Base-by-base conservation (phyloP, 805 yeast genomes). In the Komagataella pastoris region DNA sequence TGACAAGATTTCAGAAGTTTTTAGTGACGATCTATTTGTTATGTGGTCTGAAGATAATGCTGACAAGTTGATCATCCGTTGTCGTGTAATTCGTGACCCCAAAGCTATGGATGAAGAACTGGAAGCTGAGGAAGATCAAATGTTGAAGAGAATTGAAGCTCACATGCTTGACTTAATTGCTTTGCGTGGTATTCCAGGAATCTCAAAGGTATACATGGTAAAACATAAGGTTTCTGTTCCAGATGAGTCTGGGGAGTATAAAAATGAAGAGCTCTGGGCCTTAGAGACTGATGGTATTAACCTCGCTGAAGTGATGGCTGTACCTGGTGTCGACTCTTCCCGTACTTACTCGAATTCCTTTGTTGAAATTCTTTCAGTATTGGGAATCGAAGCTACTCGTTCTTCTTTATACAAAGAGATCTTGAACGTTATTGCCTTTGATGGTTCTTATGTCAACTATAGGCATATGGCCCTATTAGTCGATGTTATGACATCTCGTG, bases 31-130 rank as follows among this genome's bases (percentile, higher is more conserved):
- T 69, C 72, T 93, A 70, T 93, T 91, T 62, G 96, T 93, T 46
- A 93, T 93, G 63, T 93, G 99, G 98, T 88, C 97, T 49, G 99
- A 95, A 75, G 99, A 93, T 74, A 91, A 93, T 62, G 97, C 97
- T 47, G 97, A 91, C 58, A 90, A 89, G 69, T 83, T 93, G 69
- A 84, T 93, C 56, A 86, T 93, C 59, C 95, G 99, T 76, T 91
- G 98, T 76, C 87, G 99, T 75, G 96, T 95, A 59, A 88, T 93
- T 48, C 88, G 99, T 70, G 97, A 90, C 65, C 97, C 96, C 53
- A 91, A 91, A 70, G 75, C 88, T 6, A 67, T 89, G 65, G 97
- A 91, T 59, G 96, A 88, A 61, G 97, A 93, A 55, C 88, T 84
- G 43, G 97, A 90, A 57, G 88, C 91, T 47, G 97, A 93, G 63